These are phyloP conservation scores for Leptographium wingfieldii DNA, from an alignment of 2,329 filamentous ascomycete species.

Conservation along the genomic window DNA sequence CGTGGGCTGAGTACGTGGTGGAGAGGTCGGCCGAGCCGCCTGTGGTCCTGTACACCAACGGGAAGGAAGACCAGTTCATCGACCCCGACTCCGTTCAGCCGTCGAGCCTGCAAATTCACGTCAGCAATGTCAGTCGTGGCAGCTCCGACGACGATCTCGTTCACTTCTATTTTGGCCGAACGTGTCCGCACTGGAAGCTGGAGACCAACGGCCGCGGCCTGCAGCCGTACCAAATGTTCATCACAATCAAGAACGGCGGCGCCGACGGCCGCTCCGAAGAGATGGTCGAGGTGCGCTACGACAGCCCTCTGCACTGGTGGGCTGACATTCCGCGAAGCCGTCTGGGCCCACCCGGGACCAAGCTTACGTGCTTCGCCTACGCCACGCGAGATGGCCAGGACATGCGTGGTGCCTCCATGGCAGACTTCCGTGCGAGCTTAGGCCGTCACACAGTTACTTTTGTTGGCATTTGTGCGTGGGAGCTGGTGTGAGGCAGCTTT, in stretches of 20 bases:
- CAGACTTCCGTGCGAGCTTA: constrained; percentile 31
- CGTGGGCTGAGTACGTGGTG: constrained; percentile 74
- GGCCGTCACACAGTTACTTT: constrained; percentile 32
- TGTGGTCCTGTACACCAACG: constrained; percentile 32
- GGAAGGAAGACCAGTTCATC: constrained; percentile 34
- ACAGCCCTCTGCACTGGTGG: constrained; percentile 60
- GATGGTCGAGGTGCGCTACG: constrained; percentile 53
- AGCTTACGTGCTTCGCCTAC: constrained; percentile 52
- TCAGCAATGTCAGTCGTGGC: constrained; percentile 40
- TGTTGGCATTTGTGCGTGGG: constrained; percentile 35
- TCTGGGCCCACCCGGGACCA: constrained; percentile 57
- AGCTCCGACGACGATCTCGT: constrained; percentile 36
- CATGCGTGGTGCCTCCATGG: constrained; percentile 34
- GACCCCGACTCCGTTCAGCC: constrained; percentile 50
- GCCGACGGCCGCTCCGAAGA: not conserved
- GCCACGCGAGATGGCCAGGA: constrained; percentile 30
- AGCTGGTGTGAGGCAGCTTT: constrained; percentile 24
- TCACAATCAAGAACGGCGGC: constrained; percentile 50
- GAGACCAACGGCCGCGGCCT: constrained; percentile 53
- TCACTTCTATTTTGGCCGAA: constrained; percentile 67
- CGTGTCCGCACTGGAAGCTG: constrained; percentile 76
- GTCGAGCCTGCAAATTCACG: constrained; percentile 20
- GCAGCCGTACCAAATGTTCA: constrained; percentile 56
- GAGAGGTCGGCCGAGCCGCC: constrained; percentile 41
- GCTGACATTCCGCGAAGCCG: constrained; percentile 55